Conservation (phyloP, 768 basidiomycete species). For the Leucocoprinus leucothites region DNA sequence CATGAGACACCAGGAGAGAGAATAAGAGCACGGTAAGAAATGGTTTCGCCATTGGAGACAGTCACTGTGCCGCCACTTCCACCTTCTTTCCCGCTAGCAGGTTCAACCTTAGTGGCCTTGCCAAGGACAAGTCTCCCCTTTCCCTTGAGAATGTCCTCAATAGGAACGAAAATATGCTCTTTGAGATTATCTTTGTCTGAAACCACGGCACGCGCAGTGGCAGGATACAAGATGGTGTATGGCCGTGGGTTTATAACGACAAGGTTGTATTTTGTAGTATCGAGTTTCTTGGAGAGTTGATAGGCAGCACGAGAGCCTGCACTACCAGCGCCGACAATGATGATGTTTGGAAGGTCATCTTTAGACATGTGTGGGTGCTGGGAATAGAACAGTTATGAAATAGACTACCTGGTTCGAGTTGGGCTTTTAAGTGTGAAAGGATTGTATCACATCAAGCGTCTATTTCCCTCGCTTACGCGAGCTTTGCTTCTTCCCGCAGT, state of each 20-base stretch:
- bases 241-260: slow-evolving; percentile 47
- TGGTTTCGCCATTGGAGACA: slow-evolving; percentile 39
- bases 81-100: slow-evolving; percentile 12
- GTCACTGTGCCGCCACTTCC: slow-evolving; percentile 33
- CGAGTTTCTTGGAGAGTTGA: slow-evolving; percentile 43
- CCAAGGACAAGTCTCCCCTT: slow-evolving; percentile 40
- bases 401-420: too few relatives aligned
- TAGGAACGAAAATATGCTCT: slow-evolving; percentile 34
- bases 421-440: too few relatives aligned
- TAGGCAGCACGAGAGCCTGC: slow-evolving; percentile 41
- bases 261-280: slow-evolving; percentile 40
- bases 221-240: slow-evolving; percentile 39
- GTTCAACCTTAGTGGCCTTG: slow-evolving; percentile 23
- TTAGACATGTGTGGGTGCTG: neutral
- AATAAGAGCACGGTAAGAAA: slow-evolving; percentile 49
- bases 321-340: slow-evolving; percentile 54
- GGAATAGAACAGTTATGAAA: too few relatives aligned
- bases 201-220: slow-evolving; percentile 45
- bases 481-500: too few relatives aligned
- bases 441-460: too few relatives aligned
- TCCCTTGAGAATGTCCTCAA: slow-evolving; percentile 43
- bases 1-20: slow-evolving; percentile 50
- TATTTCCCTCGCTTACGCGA: slow-evolving; percentile 16
- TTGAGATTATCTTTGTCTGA: slow-evolving; percentile 32
- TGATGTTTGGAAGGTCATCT: slow-evolving; percentile 25